Percentiles rank a stretch among this genome's conserved stretches.
Conservation (phyloP, 345 rosid genomes). For the Bretschneidera sinensis region DNA sequence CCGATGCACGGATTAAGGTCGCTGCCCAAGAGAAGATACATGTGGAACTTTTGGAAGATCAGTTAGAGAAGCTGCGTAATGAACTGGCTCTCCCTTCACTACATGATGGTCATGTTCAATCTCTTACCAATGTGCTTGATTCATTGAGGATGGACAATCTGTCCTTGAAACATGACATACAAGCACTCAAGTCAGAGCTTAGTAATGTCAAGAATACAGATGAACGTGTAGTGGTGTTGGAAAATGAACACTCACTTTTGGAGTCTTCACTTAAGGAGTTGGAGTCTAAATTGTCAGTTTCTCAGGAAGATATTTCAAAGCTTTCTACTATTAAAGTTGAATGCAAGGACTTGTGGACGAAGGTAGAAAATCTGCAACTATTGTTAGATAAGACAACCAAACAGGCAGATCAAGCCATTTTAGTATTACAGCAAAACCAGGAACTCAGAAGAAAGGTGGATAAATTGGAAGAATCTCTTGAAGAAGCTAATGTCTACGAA, state of each 20-base stretch:
- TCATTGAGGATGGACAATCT: constrained; percentile 59
- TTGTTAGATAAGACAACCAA: constrained; percentile 62
- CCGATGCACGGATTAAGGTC: constrained; percentile 75
- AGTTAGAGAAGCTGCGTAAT: constrained; percentile 57
- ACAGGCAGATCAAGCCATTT: constrained; percentile 81
- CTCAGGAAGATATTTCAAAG: constrained; percentile 67
- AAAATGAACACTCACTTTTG: constrained; percentile 53
- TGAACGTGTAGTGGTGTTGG: constrained; percentile 61
- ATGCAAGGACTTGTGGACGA: constrained; percentile 60
- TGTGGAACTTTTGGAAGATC: constrained; percentile 63
- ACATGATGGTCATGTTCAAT: constrained; percentile 28
- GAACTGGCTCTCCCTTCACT: constrained; percentile 40
- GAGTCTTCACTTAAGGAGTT: constrained; percentile 69
- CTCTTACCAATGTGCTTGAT: constrained; percentile 60
- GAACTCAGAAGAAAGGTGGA: constrained; percentile 79
- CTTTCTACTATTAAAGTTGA: constrained; percentile 64
- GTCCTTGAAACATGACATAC: constrained; percentile 57
- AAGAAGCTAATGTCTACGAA: constrained; percentile 68
- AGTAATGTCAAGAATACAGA: constrained; percentile 47
- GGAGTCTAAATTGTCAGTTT: constrained; percentile 61
- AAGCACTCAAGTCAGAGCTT: constrained; percentile 56
- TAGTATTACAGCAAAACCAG: constrained; percentile 76
- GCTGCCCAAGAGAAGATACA: constrained; percentile 76
- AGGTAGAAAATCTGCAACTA: constrained; percentile 64
- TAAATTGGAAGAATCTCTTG: constrained; percentile 69